A percentile compares a stretch with the other conserved stretches of the same genome.
Conservation (phyloP, 108 stramenopile species). For the Nitzschia inconspicua region DNA sequence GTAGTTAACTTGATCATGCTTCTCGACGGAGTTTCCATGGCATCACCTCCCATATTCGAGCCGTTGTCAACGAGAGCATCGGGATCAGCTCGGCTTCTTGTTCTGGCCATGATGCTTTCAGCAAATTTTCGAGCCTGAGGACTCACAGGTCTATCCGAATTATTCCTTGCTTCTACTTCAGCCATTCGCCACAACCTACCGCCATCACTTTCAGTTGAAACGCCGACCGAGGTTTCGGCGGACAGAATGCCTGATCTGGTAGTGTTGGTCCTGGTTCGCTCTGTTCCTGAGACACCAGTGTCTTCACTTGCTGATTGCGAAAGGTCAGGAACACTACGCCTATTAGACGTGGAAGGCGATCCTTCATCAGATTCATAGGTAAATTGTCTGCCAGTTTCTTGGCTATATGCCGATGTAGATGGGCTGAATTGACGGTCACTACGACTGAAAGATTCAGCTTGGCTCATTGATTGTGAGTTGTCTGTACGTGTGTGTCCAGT, state of each 20-base stretch:
- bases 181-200: neutral
- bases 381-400: no score
- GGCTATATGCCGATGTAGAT: no score
- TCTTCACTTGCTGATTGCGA: neutral
- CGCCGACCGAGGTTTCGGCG: neutral
- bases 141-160: neutral
- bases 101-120: conserved; percentile 33
- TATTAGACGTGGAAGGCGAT: no score
- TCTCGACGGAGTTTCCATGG: neutral
- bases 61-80: conserved; percentile 9
- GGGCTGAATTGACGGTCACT: no score
- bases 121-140: conserved; percentile 22
- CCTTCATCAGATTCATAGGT: no score
- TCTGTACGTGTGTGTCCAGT: no score
- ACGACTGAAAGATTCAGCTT: no score
- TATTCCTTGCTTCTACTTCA: neutral
- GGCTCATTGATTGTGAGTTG: no score
- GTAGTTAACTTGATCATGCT: conserved; percentile 24
- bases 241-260: neutral
- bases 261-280: neutral
- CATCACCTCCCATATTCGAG: neutral
- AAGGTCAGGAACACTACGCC: neutral
- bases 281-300: neutral
- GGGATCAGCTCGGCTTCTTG: conserved; percentile 37
- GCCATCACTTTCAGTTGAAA: no score